Evolutionary conservation across 228 moss, liverwort and hornwort species (phyloP).

Genomic region (Sphagnum fallax): DNA sequence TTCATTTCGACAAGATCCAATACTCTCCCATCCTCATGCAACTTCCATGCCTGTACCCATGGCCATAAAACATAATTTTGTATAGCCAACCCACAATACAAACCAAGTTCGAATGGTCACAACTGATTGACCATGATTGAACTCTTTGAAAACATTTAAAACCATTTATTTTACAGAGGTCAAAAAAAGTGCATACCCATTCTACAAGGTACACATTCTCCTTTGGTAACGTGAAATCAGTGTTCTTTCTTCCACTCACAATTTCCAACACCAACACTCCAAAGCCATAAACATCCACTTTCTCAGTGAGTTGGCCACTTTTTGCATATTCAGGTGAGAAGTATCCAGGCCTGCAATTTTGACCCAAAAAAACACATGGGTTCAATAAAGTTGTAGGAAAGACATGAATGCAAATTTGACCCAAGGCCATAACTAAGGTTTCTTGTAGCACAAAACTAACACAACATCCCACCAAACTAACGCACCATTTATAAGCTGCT

Average conservation of each 20-base stretch:
- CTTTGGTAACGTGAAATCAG: neutral
- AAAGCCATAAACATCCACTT: neutral
- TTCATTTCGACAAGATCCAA: constrained; percentile 17
- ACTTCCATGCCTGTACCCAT: constrained; percentile 12
- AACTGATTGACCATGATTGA: neutral
- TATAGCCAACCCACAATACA: neutral
- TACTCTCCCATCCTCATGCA: constrained; percentile 12
- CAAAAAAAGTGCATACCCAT: neutral
- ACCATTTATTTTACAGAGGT: too few species aligned
- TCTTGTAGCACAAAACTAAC: too few species aligned
- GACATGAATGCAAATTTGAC: too few species aligned
- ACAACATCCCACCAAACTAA: too few species aligned
- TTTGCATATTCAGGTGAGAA: neutral
- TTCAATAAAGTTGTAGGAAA: too few species aligned
- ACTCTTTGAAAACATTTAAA: too few species aligned
- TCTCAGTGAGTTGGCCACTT: neutral
- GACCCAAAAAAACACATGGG: too few species aligned
- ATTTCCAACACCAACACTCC: neutral
- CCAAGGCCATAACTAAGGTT: too few species aligned
- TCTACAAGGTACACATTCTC: neutral
- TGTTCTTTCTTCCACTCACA: neutral
- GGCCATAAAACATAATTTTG: neutral
- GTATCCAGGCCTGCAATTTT: neutral
- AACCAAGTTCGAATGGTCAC: neutral
- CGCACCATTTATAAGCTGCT: too few species aligned